Percentiles rank a stretch among this genome's conserved stretches.
Evolutionary conservation across 2,329 filamentous ascomycete genomes (phyloP).

Genomic region (Leptodontidium sp.): DNA sequence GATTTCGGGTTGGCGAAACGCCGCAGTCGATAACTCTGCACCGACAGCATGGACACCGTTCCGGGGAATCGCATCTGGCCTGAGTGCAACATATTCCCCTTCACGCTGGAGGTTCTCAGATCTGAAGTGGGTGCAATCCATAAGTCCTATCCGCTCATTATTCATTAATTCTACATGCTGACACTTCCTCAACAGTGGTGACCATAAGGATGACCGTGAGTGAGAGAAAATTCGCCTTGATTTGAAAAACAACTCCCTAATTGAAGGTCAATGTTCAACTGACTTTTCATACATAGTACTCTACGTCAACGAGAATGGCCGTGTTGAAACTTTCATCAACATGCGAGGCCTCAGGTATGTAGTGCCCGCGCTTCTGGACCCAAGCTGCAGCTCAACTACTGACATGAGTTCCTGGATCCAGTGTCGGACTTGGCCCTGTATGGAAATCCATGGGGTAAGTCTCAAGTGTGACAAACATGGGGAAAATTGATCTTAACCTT

Average conservation of each 20-base stretch:
- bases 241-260: background rate
- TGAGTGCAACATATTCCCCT: conserved; percentile 5
- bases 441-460: conserved; percentile 19
- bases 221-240: background rate
- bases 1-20: conserved; percentile 24
- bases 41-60: conserved; percentile 20
- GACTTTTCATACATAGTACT: background rate
- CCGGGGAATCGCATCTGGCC: background rate
- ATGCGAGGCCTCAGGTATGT: conserved; percentile 12
- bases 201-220: conserved; percentile 22
- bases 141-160: background rate
- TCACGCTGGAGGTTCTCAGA: conserved; percentile 24
- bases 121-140: conserved; percentile 12
- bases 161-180: background rate
- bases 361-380: background rate
- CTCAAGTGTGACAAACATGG: background rate
- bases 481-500: background rate
- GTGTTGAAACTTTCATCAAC: conserved; percentile 20
- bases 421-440: conserved; percentile 18
- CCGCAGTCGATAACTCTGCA: background rate
- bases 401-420: background rate
- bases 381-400: background rate
- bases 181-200: background rate
- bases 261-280: background rate
- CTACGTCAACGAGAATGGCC: conserved; percentile 19